Evolutionary conservation across 2,329 filamentous ascomycete genomes (phyloP).

Genomic region (Pleomassaria siparia): DNA sequence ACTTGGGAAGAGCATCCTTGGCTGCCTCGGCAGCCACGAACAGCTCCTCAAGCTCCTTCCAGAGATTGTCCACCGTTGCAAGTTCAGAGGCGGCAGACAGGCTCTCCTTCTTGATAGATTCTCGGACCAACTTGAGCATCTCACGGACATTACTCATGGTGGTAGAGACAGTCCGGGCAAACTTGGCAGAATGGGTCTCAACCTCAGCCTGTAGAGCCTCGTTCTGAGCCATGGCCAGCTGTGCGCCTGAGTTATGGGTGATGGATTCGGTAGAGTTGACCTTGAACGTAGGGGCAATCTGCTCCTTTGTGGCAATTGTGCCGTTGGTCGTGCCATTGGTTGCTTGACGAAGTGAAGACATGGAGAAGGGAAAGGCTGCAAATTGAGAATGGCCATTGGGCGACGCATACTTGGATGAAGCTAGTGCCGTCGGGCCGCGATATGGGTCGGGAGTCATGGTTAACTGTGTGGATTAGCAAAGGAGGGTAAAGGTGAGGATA

Average conservation of each 20-base stretch:
- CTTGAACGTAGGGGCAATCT: slow-evolving; percentile 18
- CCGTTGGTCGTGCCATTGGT: slow-evolving; percentile 8
- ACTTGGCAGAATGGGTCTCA: slow-evolving; percentile 17
- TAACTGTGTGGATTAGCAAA: neutral
- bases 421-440: slow-evolving; percentile 2
- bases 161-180: slow-evolving; percentile 21
- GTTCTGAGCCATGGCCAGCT: slow-evolving; percentile 27
- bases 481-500: neutral
- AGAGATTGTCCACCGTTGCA: slow-evolving; percentile 20
- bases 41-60: slow-evolving; percentile 30
- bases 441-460: neutral
- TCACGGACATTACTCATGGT: slow-evolving; percentile 20
- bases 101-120: slow-evolving; percentile 17
- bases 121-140: slow-evolving; percentile 26
- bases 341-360: slow-evolving; percentile 4
- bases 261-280: neutral
- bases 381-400: slow-evolving; percentile 5
- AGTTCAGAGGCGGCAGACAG: slow-evolving; percentile 9
- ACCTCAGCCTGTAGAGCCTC: slow-evolving; percentile 23
- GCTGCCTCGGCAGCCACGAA: slow-evolving; percentile 19
- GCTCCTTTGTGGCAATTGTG: slow-evolving; percentile 27
- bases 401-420: slow-evolving; percentile 16
- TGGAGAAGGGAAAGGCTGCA: slow-evolving; percentile 7
- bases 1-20: slow-evolving; percentile 22
- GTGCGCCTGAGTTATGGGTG: slow-evolving; percentile 12